Percentiles rank a stretch among this genome's conserved stretches.
phyloP scores from a whole-genome alignment of 225 moss, liverwort and hornwort genomes.

The Climacium dendroides region DNA sequence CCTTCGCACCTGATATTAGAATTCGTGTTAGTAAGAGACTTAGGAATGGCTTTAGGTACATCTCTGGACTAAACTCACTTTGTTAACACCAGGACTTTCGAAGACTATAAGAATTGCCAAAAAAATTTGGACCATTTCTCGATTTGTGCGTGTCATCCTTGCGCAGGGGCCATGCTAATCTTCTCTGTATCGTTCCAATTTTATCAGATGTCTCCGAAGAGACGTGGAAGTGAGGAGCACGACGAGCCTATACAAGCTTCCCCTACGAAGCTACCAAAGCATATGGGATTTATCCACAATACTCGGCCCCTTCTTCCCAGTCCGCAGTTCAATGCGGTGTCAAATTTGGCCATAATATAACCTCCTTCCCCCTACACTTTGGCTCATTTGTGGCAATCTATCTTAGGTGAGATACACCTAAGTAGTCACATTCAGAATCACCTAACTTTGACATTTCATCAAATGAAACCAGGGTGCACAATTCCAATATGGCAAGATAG shows the following conservation, averaged over 20 bases:
- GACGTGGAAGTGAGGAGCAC: fast-evolving
- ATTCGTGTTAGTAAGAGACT: not conserved
- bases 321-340: not conserved
- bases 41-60: no score
- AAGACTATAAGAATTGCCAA: not conserved
- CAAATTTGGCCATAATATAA: not conserved
- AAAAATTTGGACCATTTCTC: slow-evolving; percentile 30
- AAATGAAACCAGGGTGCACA: not conserved
- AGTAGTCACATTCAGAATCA: not conserved
- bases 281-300: not conserved
- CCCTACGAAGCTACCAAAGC: not conserved
- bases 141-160: slow-evolving; percentile 57
- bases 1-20: not conserved
- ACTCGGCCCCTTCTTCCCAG: not conserved
- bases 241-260: not conserved
- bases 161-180: slow-evolving; percentile 62
- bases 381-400: not conserved
- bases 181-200: slow-evolving; percentile 55
- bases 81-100: not conserved
- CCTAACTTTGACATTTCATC: not conserved
- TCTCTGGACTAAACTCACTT: not conserved
- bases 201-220: slow-evolving; percentile 45
- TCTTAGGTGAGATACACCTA: not conserved
- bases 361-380: not conserved
- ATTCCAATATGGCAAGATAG: not conserved